Base-by-base conservation (phyloP, 2,329 filamentous ascomycete species). In the Knoxdaviesia proteae region DNA sequence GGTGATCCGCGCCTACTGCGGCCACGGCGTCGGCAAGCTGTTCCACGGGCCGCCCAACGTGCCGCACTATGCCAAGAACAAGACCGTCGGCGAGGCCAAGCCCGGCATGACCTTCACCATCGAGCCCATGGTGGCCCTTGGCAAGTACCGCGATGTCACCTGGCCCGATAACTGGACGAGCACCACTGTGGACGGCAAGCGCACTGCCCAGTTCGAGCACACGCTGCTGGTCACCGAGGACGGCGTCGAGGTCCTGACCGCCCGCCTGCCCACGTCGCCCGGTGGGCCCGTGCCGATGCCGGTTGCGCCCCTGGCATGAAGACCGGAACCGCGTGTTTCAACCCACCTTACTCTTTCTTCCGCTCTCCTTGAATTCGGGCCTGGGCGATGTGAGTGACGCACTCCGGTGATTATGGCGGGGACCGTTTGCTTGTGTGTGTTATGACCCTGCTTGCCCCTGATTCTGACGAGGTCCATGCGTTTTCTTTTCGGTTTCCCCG, bases 121-220 rank as follows among this genome's bases (percentile, higher is more conserved):
- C 47, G 90, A 98, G 63, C 90, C 90, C 10, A 98, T 98, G 90
- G 87, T 98, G 56, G 86, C 84, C 36, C 60, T 94, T 44, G 90
- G 90, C 45, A 87, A 83, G 47, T 83, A 94, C 60, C 76, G 76
- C 48, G 90, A 98, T 56, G 80, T 90, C 58, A 96, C 86, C 0
- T 98, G 90, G 90, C 90, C 90, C 0, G 90, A 98, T 58, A 84
- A 96, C 64, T 98, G 90, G 90, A 98, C 90, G 1, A 94, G 86
- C 60, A 83, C 84, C 5, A 98, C 90, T 0, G 73, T 78, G 44
- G 90, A 98, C 57, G 90, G 90, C 41, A 82, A 80, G 60, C 68
- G 74, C 56, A 94, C 87, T 10, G 90, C 90, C 7, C 90, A 98
- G 56, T 98, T 98, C 55, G 83, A 92, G 58, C 84, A 92, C 55